Evolutionary conservation across 2,329 filamentous ascomycete genomes (phyloP), one percentile per base, ranked within the genome.

Genomic region (Apiospora pterosperma): DNA sequence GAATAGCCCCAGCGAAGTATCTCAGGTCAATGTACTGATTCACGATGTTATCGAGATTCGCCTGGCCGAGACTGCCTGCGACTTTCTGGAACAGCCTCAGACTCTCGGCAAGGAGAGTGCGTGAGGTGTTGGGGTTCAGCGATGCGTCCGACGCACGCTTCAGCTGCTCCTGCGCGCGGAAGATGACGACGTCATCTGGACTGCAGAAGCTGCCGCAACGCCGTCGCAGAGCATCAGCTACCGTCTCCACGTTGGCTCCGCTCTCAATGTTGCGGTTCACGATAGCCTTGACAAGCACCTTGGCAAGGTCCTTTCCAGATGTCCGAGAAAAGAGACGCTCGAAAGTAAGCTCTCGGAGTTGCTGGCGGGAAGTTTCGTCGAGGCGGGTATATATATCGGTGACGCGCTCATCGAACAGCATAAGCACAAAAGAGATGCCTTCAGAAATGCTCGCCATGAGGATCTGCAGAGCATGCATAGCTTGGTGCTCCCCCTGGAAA

Each of bases 151-250:
- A 89, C 1, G 95, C 95, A 70, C 92, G 88, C 82, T 97, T 96
- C 62, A 98, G 82, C 72, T 95, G 92, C 77, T 99, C 96, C 75
- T 98, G 95, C 0, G 96, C 96, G 78, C 97, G 98, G 88, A 99
- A 99, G 70, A 97, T 95, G 68, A 98, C 89, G 1, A 98, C 96
- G 79, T 99, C 96, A 69, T 99, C 95, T 0, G 95, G 90, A 73
- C 94, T 97, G 77, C 96, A 99, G 84, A 99, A 99, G 78, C 92
- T 97, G 67, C 96, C 96, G 71, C 96, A 99, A 71, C 94, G 88
- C 71, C 96, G 86, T 59, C 96, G 88, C 61, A 99, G 81, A n/a
- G 94, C 93, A 77, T 99, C 96, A 0, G 96, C 95, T 28, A 99
- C 93, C 0, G 94, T 97, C 79, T 99, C 96, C 23, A 99, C 95